Evolutionary conservation across 208 protist species (phyloP), one percentile per base, ranked within the genome.

Genomic region (Crithidia brevicula): DNA sequence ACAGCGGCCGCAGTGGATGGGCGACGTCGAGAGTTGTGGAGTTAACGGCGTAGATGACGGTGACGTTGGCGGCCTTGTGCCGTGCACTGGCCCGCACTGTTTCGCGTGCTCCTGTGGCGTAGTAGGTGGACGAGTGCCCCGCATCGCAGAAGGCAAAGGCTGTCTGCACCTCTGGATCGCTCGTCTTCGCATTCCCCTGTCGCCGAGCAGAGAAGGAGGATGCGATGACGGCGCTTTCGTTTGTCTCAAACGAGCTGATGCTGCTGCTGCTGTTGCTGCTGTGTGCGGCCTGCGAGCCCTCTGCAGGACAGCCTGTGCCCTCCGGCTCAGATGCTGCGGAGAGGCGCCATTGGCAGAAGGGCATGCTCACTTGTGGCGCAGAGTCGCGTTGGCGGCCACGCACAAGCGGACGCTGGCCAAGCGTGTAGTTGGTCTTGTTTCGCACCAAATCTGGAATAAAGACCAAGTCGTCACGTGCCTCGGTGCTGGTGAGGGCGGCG

Each of bases 101-200:
- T 15, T 40, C 31, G 9, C 36, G 28, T 0, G 46, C 22, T 0
- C 31, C 51, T 0, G 43, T 16, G 25, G 46, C 36, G 31, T 58
- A 67, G 51, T 49, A 63, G n/a, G 28, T 28, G 7, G 18, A 22
- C 27, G 60, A 45, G 68, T 38, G 20, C 18, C 51, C 40, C 13
- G 22, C 20, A 31, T 49, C 52, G 28, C 60, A 62, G 36, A 57
- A 61, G 25, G 68, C 52, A 36, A 61, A 67, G 36, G 49, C 65
- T 4, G 60, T 56, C 25, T 9, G 43, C 50, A 47, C 38, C 59
- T 57, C 52, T n/a, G 46, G 22, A 47, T 47, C 42, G 0, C 1
- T 47, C 20, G 13, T 47, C 42, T 22, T 5, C 42, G 13, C 42
- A 13, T 40, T 40, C 15, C 36, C n/a, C n/a, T n/a, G n/a, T n/a